These are phyloP conservation scores for Globisporangium solare DNA, from an alignment of 352 stramenopile genomes.

Conservation along the genomic window DNA sequence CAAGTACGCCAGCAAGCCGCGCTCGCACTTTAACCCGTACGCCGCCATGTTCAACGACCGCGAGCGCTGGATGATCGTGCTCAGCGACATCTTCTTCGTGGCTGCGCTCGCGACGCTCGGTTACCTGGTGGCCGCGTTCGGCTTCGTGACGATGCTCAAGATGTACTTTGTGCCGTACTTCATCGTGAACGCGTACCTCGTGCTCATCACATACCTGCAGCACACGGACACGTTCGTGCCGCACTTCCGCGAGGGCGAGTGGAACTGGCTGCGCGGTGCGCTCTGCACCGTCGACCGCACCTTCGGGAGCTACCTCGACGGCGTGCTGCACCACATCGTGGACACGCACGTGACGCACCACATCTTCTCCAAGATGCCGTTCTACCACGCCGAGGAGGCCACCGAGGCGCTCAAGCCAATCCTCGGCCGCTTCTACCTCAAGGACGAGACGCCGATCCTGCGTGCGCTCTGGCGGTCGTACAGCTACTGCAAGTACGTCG, in stretches of 20 bases:
- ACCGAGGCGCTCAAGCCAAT: constrained; percentile 92
- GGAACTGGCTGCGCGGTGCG: constrained; percentile 95
- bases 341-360: constrained; percentile 98
- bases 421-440: constrained; percentile 95
- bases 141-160: constrained; percentile 80
- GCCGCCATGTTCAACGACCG: constrained; percentile 93
- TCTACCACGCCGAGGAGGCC: constrained; percentile 96
- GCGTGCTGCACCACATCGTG: constrained; percentile 97
- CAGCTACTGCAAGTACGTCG: constrained; percentile 93
- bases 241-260: constrained; percentile 93
- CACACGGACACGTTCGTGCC: constrained; percentile 97
- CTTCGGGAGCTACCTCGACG: constrained; percentile 94
- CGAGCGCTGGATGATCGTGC: constrained; percentile 90
- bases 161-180: constrained; percentile 97
- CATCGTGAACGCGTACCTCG: constrained; percentile 94
- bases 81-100: constrained; percentile 90
- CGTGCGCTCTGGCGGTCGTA: constrained; percentile 91
- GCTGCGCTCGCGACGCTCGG: constrained; percentile 52
- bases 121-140: constrained; percentile 55
- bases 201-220: constrained; percentile 98
- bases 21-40: constrained; percentile 95
- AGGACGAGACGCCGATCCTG: constrained; percentile 88
- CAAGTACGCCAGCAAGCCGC: constrained; percentile 85
- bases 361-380: constrained; percentile 99
- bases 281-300: constrained; percentile 97